These are phyloP conservation scores for Trichoderma sp. DNA, from an alignment of 2,329 filamentous ascomycete species.

Conservation along the genomic window DNA sequence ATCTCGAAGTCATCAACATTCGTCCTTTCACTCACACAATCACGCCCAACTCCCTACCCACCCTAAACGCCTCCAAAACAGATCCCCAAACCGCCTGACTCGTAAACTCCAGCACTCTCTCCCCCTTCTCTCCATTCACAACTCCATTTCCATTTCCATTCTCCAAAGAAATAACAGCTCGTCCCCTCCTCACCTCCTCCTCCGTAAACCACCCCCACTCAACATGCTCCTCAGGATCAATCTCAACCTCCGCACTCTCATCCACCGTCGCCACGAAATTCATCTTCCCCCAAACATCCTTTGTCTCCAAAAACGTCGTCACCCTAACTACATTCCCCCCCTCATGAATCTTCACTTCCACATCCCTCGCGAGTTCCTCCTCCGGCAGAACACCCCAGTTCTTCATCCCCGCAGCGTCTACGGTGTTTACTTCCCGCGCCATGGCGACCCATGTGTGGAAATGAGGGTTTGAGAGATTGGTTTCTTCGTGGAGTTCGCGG, in stretches of 20 bases:
- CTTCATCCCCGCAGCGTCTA: background rate
- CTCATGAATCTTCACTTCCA: background rate
- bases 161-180: constrained; percentile 8
- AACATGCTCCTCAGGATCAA: constrained; percentile 40
- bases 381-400: constrained; percentile 14
- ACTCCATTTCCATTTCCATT: background rate
- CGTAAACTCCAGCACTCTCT: constrained; percentile 32
- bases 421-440: background rate
- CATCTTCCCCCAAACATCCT: constrained; percentile 32
- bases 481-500: constrained; percentile 49
- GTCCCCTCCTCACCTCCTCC: constrained; percentile 32
- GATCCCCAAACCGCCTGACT: constrained; percentile 33
- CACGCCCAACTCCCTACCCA: constrained; percentile 18
- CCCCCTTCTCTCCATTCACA: background rate
- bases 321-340: background rate
- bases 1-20: background rate
- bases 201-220: constrained; percentile 41
- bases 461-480: constrained; percentile 35
- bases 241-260: constrained; percentile 18
- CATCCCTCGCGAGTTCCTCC: constrained; percentile 20
- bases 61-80: constrained; percentile 36
- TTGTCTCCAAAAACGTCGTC: constrained; percentile 28
- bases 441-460: constrained; percentile 28
- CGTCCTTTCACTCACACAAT: background rate
- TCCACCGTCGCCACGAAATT: constrained; percentile 32